These are phyloP conservation scores for Magnaporthiopsis incrustans DNA, from an alignment of 2,329 filamentous ascomycete genomes.

Conservation along the genomic window DNA sequence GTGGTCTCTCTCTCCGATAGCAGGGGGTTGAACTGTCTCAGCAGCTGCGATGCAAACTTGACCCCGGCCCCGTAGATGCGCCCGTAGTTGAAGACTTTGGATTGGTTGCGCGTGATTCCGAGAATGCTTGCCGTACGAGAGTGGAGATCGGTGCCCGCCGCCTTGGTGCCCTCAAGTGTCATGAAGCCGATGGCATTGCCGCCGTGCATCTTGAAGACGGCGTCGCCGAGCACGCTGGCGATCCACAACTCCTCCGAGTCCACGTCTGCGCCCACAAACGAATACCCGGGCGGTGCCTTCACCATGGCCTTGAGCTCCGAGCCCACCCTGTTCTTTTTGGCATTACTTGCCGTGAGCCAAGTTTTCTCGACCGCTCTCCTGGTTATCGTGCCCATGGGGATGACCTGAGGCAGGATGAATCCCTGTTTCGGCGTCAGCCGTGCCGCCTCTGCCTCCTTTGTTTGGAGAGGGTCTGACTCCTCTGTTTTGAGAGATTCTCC, in stretches of 20 bases:
- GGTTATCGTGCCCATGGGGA: slow-evolving; percentile 97
- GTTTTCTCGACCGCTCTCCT: slow-evolving; percentile 93
- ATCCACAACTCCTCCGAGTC: slow-evolving; percentile 99
- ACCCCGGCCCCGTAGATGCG: slow-evolving; percentile 97
- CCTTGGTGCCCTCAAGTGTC: slow-evolving; percentile 94
- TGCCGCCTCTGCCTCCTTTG: slow-evolving; percentile 9
- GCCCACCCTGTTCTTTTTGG: slow-evolving; percentile 90
- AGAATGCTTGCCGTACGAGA: slow-evolving; percentile 88
- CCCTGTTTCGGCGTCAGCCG: slow-evolving; percentile 36
- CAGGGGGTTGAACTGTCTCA: slow-evolving; percentile 86
- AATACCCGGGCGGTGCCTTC: slow-evolving; percentile 80
- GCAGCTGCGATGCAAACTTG: slow-evolving; percentile 82
- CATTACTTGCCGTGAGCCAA: slow-evolving; percentile 96
- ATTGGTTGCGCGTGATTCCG: slow-evolving; percentile 88
- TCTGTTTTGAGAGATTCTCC: not conserved
- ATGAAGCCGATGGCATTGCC: slow-evolving; percentile 98
- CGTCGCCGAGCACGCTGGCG: slow-evolving; percentile 87
- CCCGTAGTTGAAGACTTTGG: slow-evolving; percentile 98
- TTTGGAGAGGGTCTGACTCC: not conserved
- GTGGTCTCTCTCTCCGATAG: slow-evolving; percentile 73
- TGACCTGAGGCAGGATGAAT: slow-evolving; percentile 89
- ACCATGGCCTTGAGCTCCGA: slow-evolving; percentile 98
- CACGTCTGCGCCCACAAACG: slow-evolving; percentile 93
- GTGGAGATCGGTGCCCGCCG: slow-evolving; percentile 87
- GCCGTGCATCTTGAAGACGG: slow-evolving; percentile 88